phyloP scores from a whole-genome alignment of 2,329 filamentous ascomycete genomes.

The Ceratocystis cacaofunesta region DNA sequence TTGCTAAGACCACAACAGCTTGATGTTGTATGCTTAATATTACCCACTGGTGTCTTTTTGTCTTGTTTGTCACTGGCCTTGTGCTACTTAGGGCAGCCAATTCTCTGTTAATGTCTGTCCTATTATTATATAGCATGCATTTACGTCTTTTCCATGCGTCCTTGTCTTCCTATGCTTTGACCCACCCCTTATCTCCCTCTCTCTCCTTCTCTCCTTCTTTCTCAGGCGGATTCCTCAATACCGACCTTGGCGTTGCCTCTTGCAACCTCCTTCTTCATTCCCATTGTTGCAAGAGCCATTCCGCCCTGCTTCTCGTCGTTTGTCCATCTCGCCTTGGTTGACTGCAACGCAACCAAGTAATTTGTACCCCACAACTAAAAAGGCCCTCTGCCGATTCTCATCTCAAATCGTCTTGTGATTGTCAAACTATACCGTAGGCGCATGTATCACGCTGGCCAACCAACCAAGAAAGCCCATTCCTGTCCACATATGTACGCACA shows the following conservation, averaged over 20 bases:
- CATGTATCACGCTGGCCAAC: background rate
- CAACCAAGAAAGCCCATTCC: background rate
- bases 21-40: background rate
- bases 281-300: conserved; percentile 1
- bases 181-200: no score
- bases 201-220: background rate
- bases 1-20: background rate
- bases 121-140: no score
- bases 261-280: background rate
- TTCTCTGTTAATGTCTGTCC: background rate
- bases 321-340: background rate
- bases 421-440: background rate
- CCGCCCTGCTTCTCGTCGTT: background rate
- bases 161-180: no score
- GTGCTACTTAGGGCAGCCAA: background rate
- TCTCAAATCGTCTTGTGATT: conserved; percentile 1
- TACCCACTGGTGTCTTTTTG: background rate
- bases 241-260: background rate
- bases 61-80: background rate
- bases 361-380: background rate
- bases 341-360: background rate
- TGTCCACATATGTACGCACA: no score
- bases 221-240: background rate
- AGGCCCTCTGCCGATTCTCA: background rate
- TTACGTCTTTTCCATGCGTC: no score